Percentiles rank a stretch among this genome's conserved stretches.
These are phyloP conservation scores for Cercospora beticola DNA, from an alignment of 2,329 filamentous ascomycete species.

Conservation along the genomic window DNA sequence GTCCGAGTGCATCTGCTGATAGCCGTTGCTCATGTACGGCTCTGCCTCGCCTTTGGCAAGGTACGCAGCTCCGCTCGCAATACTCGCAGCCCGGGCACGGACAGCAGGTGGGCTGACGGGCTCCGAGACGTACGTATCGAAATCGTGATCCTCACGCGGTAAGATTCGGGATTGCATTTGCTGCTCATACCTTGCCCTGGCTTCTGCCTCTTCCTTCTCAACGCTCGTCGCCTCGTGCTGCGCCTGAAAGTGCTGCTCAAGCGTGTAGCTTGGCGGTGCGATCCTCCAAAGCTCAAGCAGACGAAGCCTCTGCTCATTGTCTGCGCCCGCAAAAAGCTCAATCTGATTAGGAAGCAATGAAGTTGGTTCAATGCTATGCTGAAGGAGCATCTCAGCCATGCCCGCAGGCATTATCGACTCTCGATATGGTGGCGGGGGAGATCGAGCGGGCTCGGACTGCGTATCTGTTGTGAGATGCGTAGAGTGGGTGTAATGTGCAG, in stretches of 20 bases:
- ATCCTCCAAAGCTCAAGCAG: constrained; percentile 85
- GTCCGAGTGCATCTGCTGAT: constrained; percentile 63
- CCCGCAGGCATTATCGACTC: constrained; percentile 32
- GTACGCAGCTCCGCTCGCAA: constrained; percentile 23
- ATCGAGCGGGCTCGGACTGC: constrained; percentile 34
- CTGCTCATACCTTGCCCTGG: constrained; percentile 57
- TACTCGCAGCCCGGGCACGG: constrained; percentile 33
- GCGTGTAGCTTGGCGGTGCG: constrained; percentile 63
- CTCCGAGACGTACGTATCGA: constrained; percentile 30
- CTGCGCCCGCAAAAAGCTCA: constrained; percentile 74
- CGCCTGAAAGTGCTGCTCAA: constrained; percentile 44
- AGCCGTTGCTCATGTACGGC: constrained; percentile 82
- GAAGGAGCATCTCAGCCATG: constrained; percentile 52
- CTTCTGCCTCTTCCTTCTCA: constrained; percentile 56
- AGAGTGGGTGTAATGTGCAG: constrained; percentile 82
- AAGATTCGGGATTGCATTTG: constrained; percentile 22
- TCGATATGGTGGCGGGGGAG: constrained; percentile 36
- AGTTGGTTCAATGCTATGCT: constrained; percentile 68
- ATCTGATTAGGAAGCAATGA: constrained; percentile 72
- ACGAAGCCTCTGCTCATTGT: constrained; percentile 68
- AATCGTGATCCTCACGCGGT: constrained; percentile 27
- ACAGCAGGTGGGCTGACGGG: constrained; percentile 33
- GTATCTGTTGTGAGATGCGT: constrained; percentile 59
- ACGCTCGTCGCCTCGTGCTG: constrained; percentile 60
- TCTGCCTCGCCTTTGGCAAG: constrained; percentile 52